These are phyloP conservation scores for Aureobasidium sp. DNA, from an alignment of 2,329 filamentous ascomycete species.

Conservation along the genomic window DNA sequence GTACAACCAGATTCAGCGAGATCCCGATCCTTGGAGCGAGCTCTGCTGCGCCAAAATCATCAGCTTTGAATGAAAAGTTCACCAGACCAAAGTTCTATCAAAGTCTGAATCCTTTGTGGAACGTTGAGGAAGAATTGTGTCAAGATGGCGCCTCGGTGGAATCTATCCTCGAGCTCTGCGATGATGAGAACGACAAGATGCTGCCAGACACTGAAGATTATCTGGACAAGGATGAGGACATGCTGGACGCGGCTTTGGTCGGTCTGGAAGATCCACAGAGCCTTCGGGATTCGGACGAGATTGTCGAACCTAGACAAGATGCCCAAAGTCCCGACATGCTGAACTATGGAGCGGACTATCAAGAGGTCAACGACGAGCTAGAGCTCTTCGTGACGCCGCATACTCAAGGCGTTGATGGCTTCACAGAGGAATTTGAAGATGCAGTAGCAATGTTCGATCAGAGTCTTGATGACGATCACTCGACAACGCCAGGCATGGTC, in stretches of 20 bases:
- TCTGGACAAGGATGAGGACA: slow-evolving; percentile 15
- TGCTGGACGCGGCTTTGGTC: slow-evolving; percentile 17
- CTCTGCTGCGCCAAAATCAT: not conserved
- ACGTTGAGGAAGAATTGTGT: not conserved
- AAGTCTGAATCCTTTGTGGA: not conserved
- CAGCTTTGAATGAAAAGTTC: not conserved
- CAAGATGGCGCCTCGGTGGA: not conserved
- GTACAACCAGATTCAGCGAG: not conserved
- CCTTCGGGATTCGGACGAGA: not conserved
- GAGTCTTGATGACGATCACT: not conserved
- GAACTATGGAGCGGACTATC: not conserved
- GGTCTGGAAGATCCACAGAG: slow-evolving; percentile 15
- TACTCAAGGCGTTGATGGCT: not conserved
- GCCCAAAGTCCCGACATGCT: not conserved
- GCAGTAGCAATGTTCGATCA: not conserved
- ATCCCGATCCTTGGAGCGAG: not conserved
- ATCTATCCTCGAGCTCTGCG: not conserved
- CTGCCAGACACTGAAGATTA: not conserved
- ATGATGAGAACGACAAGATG: not conserved
- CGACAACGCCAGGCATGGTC: not conserved
- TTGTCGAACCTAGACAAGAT: not conserved
- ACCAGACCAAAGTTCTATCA: not conserved
- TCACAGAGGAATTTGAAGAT: not conserved
- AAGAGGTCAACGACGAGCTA: not conserved
- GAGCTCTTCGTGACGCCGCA: not conserved